Evolutionary conservation across 1,284 basidiomycete species (phyloP), one percentile per base, ranked within the genome.

Genomic region (Somion occarium): DNA sequence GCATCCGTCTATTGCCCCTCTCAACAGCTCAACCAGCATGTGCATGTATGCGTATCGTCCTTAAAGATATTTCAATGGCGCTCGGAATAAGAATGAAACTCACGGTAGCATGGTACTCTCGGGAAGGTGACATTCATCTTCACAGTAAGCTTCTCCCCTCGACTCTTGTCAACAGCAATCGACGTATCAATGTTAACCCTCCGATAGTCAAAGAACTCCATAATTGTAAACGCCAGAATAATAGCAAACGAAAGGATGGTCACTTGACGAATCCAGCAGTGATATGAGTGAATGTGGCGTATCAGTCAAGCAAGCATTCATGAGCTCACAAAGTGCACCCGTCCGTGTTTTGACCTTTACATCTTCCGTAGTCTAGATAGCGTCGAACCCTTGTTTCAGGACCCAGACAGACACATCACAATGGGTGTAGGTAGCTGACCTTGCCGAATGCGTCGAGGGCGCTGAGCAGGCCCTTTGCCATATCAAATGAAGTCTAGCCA

Each of bases 121-220:
- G 97, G 96, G 72, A 99, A 99, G 1, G 91, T 93, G 52, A 99
- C 75, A 65, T 99, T 95, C 72, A 99, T 74, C 64, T 87, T 85
- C 43, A 98, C 91, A 11, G 89, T 91, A 58, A 99, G 73, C 68
- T 91, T 93, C 74, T 99, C 94, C 46, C 95, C 96, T 64, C 97
- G 78, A 61, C 91, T 93, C 68, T 87, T 82, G 77, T 99, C 97
- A 23, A 98, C 94, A 27, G 91, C 78, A 58, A 97, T 87, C 3
- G 90, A 91, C 4, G 93, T 95, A 67, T 96, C 93, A 57, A 92
- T 75, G 52, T 80, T 83, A 39, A 98, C 82, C 56, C 82, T 80
- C 54, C 95, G 83, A 68, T 98, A 99, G 74, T 99, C 95, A 69
- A 98, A 72, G 68, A 93, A 98, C 69, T 99, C 97, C 71, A 97